Conservation (phyloP, 768 basidiomycete genomes). For the Naganishia friedmannii region DNA sequence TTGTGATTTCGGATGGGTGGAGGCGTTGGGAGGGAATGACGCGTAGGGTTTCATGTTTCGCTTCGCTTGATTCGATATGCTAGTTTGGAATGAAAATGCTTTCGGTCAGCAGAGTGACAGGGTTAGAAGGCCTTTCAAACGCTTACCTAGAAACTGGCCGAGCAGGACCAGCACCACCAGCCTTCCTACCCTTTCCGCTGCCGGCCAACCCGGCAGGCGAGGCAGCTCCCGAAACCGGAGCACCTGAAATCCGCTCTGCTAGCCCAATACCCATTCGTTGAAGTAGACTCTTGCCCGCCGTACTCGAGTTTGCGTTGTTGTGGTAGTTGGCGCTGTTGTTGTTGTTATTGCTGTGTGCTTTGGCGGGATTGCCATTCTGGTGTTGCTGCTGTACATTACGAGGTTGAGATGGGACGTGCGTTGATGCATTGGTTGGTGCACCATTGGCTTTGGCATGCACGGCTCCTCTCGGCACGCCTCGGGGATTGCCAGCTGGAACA, state of each 20-base stretch:
- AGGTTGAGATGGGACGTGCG: conserved; percentile 3
- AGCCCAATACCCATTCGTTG: conserved; percentile 24
- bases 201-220: background rate
- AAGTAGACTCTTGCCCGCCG: conserved; percentile 25
- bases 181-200: background rate
- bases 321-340: conserved; percentile 2
- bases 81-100: background rate
- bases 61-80: conserved; percentile 15
- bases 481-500: background rate
- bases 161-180: background rate
- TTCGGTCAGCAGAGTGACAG: background rate
- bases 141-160: conserved; percentile 7
- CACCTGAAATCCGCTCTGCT: conserved; percentile 24
- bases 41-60: conserved; percentile 23
- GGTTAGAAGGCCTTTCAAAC: background rate
- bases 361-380: background rate
- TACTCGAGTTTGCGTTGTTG: conserved; percentile 4
- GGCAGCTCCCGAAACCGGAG: background rate
- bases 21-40: background rate
- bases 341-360: background rate
- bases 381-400: conserved; percentile 16
- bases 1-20: conserved; percentile 4
- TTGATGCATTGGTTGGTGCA: background rate
- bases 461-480: background rate
- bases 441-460: background rate